Base-by-base conservation (phyloP, 805 yeast species). In the Nakazawaea pomicola region DNA sequence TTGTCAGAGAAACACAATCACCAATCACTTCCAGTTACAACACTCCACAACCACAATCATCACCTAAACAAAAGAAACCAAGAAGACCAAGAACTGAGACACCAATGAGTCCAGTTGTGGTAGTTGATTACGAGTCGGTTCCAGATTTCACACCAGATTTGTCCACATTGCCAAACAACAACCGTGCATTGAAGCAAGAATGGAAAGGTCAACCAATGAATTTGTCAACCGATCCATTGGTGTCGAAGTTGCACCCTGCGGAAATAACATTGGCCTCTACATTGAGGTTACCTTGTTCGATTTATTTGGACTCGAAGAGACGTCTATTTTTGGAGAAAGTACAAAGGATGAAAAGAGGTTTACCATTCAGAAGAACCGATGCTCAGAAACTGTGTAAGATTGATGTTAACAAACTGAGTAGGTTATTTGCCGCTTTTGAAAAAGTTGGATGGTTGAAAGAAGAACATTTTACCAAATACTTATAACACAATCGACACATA, bases 171-270 rank as follows among this genome's bases (percentile, higher is more conserved):
- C 95, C 95, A 52, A 76, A 68, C 48, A 80, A 78, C 53, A 65
- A 73, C 43, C 80, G 83, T 64, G 79, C 87, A 49, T 69, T 90
- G 51, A 83, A 83, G 56, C 85, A 95, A 27, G 98, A 91, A 60
- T 91, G 99, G 99, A 91, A 90, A 65, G 99, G 98, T 9, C 95
- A 89, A 53, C 95, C 97, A 28, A 89, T 91, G 96, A 95, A 86
- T 60, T 72, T 91, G 43, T 70, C 82, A 14, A 54, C 62, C 24
- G 98, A 93, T 61, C 95, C 96, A 16, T 72, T 86, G 50, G 61
- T 74, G 38, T 64, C 65, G 35, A 73, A 80, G 52, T 70, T 93
- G 49, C 97, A 91, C 61, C 97, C 97, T 0, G 96, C 96, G 4
- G 99, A 91, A 63, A 73, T 83, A 12, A 70, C 74, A 31, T 69